Evolutionary conservation across 2,329 filamentous ascomycete genomes (phyloP).

Genomic region (Passalora sequoiae): DNA sequence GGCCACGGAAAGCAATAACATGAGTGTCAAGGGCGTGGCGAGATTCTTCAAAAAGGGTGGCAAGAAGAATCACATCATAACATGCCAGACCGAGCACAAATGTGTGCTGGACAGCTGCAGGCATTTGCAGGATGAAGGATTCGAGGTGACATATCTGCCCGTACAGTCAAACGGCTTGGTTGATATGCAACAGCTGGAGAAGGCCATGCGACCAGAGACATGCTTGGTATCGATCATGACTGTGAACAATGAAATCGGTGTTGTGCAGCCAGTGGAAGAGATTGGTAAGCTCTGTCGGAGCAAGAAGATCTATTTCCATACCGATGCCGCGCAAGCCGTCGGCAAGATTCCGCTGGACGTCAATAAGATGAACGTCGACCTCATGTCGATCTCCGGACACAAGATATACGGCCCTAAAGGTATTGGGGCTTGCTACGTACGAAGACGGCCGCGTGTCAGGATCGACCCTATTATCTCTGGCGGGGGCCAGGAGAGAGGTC

Average conservation of each 20-base stretch:
- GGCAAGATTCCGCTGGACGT: conserved; percentile 96
- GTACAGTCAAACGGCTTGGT: conserved; percentile 84
- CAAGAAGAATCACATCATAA: conserved; percentile 99
- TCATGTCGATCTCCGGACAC: conserved; percentile 98
- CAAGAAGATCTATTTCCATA: conserved; percentile 97
- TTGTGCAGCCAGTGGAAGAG: conserved; percentile 92
- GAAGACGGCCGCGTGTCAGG: conserved; percentile 85
- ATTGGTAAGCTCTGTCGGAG: conserved; percentile 87
- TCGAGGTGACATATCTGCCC: conserved; percentile 92
- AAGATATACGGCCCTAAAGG: conserved; percentile 99
- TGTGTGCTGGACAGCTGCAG: conserved; percentile 96
- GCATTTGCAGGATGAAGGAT: conserved; percentile 94
- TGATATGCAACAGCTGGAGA: conserved; percentile 75
- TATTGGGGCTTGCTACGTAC: conserved; percentile 92
- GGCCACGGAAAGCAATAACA: conserved; percentile 98
- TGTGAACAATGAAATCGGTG: conserved; percentile 98
- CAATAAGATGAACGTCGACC: conserved; percentile 94
- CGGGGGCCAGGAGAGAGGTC: conserved; percentile 89
- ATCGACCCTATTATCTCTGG: conserved; percentile 94
- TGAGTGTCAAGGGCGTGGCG: conserved; percentile 98
- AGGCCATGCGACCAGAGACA: conserved; percentile 85
- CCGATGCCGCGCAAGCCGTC: conserved; percentile 93
- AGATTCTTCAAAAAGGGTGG: conserved; percentile 87
- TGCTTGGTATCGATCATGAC: conserved; percentile 95
- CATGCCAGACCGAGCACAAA: conserved; percentile 96